A percentile compares a stretch with the other conserved stretches of the same genome.
Conservation (phyloP, 2,329 filamentous ascomycete species). For the Clarireedia paspali region DNA sequence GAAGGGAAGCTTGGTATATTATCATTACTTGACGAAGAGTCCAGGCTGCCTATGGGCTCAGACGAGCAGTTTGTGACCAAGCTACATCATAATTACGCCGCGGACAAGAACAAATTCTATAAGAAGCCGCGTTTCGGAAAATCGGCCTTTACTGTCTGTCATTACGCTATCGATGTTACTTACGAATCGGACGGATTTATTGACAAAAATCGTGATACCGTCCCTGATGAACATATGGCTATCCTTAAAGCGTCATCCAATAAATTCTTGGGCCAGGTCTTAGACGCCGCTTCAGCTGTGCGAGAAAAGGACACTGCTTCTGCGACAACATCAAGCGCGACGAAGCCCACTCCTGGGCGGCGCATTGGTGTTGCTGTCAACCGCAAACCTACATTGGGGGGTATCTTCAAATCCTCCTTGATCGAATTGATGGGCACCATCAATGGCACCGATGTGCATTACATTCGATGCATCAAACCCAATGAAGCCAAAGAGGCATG, state of each 20-base stretch:
- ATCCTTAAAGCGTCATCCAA: constrained; percentile 81
- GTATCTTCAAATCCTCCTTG: constrained; percentile 96
- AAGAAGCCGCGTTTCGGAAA: constrained; percentile 98
- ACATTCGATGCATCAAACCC: constrained; percentile 98
- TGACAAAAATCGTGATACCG: constrained; percentile 98
- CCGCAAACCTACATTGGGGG: constrained; percentile 92
- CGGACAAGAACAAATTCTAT: constrained; percentile 91
- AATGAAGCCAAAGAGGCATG: constrained; percentile 95
- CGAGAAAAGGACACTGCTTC: constrained; percentile 78
- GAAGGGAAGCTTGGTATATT: constrained; percentile 94
- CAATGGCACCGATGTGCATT: constrained; percentile 96
- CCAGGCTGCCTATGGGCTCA: constrained; percentile 89
- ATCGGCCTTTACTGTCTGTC: constrained; percentile 94
- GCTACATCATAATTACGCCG: constrained; percentile 85
- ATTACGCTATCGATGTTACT: constrained; percentile 96
- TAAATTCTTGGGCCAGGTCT: constrained; percentile 72
- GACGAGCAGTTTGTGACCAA: constrained; percentile 97
- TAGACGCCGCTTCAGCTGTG: constrained; percentile 78
- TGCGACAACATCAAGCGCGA: constrained; percentile 53
- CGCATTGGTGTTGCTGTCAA: constrained; percentile 89
- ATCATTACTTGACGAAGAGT: constrained; percentile 91
- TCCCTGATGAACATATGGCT: constrained; percentile 96
- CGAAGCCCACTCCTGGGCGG: constrained; percentile 72
- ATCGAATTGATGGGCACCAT: constrained; percentile 98
- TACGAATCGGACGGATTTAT: constrained; percentile 99